Percentiles rank a stretch among this genome's conserved stretches.
phyloP scores from a whole-genome alignment of 2,329 filamentous ascomycete genomes.

The Cryoendolithus antarcticus region DNA sequence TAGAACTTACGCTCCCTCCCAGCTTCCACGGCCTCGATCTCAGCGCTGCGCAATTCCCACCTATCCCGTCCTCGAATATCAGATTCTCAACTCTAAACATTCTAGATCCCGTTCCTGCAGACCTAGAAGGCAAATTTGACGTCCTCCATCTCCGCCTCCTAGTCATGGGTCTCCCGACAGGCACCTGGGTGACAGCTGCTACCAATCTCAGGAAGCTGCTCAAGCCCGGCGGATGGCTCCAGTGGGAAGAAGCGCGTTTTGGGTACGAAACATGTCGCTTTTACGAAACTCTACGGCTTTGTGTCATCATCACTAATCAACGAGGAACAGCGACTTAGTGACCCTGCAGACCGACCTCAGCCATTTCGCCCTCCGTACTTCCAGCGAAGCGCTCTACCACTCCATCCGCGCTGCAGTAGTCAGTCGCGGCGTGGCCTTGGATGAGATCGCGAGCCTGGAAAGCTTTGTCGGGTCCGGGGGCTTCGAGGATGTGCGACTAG shows the following conservation, averaged over 20 bases:
- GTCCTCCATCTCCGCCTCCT: slow-evolving; percentile 13
- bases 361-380: too few relatives aligned
- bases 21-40: slow-evolving; percentile 12
- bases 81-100: slow-evolving; percentile 9
- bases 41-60: slow-evolving; percentile 10
- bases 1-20: too few relatives aligned
- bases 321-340: too few relatives aligned
- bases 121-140: slow-evolving; percentile 8
- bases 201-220: slow-evolving; percentile 9
- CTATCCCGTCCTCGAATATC: not conserved
- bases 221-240: slow-evolving; percentile 13
- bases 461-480: not conserved
- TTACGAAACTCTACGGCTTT: not conserved
- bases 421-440: too few relatives aligned
- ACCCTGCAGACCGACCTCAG: too few relatives aligned
- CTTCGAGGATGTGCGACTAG: slow-evolving; percentile 5
- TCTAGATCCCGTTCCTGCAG: slow-evolving; percentile 7
- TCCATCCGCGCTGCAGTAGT: too few relatives aligned
- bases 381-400: too few relatives aligned
- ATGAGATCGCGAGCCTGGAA: too few relatives aligned
- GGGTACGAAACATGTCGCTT: not conserved
- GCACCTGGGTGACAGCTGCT: slow-evolving; percentile 10
- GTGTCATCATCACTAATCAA: too few relatives aligned
- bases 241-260: slow-evolving; percentile 13
- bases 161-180: slow-evolving; percentile 7